Evolutionary conservation across 345 rosid genomes (phyloP).

Genomic region (Melaleuca quinquenervia): DNA sequence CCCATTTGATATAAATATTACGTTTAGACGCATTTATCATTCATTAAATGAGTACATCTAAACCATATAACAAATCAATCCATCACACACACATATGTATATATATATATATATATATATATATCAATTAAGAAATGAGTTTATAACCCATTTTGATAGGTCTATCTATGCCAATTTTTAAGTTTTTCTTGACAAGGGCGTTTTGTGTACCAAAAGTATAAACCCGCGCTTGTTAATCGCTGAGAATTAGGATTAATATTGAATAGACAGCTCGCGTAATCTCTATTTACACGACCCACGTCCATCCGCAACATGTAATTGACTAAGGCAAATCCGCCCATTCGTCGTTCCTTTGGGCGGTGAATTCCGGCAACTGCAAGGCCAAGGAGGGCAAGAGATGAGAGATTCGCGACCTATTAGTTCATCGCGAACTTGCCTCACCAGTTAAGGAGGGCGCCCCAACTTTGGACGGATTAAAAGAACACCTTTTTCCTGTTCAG

Average conservation of each 20-base stretch:
- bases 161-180: not conserved
- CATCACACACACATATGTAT: too few species aligned
- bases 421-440: not conserved
- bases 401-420: not conserved
- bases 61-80: too few species aligned
- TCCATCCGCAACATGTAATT: not conserved
- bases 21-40: too few species aligned
- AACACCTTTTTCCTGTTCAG: not conserved
- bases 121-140: too few species aligned
- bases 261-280: not conserved
- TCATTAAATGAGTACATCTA: too few species aligned
- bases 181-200: not conserved
- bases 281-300: not conserved
- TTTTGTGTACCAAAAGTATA: not conserved
- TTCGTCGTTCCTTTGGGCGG: not conserved
- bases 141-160: too few species aligned
- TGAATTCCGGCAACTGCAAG: not conserved
- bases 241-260: not conserved
- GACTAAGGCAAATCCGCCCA: not conserved
- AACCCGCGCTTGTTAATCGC: not conserved
- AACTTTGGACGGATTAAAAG: not conserved
- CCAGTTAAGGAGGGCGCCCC: not conserved
- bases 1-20: too few species aligned
- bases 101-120: too few species aligned
- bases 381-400: not conserved